phyloP scores from a whole-genome alignment of 2,329 filamentous ascomycete genomes.

The Cytospora schulzeri region DNA sequence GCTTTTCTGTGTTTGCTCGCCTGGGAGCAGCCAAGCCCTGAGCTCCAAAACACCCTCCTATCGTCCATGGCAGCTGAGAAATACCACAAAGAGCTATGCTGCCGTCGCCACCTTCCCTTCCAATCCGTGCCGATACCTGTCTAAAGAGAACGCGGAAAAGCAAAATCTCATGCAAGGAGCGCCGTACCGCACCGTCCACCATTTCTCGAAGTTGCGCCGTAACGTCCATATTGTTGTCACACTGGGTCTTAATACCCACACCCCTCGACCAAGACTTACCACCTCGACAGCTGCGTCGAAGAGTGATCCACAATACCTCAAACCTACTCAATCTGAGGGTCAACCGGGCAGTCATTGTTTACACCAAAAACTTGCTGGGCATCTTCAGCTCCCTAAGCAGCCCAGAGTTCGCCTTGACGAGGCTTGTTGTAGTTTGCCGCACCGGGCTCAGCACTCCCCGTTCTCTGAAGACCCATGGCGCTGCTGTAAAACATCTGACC shows the following conservation, averaged over 20 bases:
- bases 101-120: constrained; percentile 8
- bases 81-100: constrained; percentile 1
- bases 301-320: background rate
- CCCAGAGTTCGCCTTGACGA: constrained; percentile 57
- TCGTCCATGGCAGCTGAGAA: constrained; percentile 2
- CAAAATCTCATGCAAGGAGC: constrained; percentile 4
- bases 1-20: constrained; percentile 18
- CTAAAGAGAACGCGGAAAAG: constrained; percentile 19
- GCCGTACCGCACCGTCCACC: constrained; percentile 3
- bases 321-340: background rate
- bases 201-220: constrained; percentile 16
- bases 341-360: too few relatives aligned
- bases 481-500: constrained; percentile 71
- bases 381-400: constrained; percentile 31
- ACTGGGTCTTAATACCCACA: constrained; percentile 4
- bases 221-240: constrained; percentile 16
- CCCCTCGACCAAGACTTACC: background rate
- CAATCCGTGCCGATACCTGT: constrained; percentile 18
- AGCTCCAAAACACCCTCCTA: constrained; percentile 24
- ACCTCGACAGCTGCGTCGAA: too few relatives aligned
- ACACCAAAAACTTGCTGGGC: background rate
- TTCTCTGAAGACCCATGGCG: constrained; percentile 62
- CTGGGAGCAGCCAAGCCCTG: constrained; percentile 13
- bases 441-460: constrained; percentile 72
- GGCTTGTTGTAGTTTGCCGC: constrained; percentile 62